Base-by-base conservation (phyloP, 1,139 yeast genomes). In the Petasospora fabianii region DNA sequence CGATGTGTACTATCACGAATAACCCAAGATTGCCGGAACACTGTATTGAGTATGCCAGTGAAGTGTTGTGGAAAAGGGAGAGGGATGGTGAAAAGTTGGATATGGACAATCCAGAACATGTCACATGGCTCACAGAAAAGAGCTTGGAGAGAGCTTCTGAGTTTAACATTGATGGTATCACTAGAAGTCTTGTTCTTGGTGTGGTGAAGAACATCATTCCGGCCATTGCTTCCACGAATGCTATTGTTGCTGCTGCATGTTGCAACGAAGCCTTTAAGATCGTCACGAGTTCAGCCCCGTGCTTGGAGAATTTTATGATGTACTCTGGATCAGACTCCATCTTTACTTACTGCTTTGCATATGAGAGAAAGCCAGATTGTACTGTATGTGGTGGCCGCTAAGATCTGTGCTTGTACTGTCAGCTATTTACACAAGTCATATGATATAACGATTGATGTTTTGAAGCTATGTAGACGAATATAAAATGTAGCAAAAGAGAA, bases 1-100 rank as follows among this genome's bases (percentile, higher is more conserved):
- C 98, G 1, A 81, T 92, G 44, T 92, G 98, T 62, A 92, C 98
- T 1, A 83, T 92, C 39, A 95, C 97, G 8, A 85, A 88, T 47
- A 88, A 95, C 4, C 98, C 98, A 8, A 65, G 98, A 46, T 64
- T 87, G 12, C 94, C 97, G 0, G 97, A 92, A 54, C 98, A 92
- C 62, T 88, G 97, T 56, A 81, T 92, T 15, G 96, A 88, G 59
- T 92, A 95, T 86, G 94, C 94, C 2, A 76, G 80, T 46, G 82
- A 80, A 33, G 65, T 87, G 10, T 82, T 79, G 51, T 86, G 96
- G 95, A 82, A 82, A 1, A 64, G 68, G 33, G 47, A 53, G 3
- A 73, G 73, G 46, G 71, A 75, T 1, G 66, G 60, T 24, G 55
- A 50, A 24, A 67, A 65, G 43, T 73, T 84, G 40, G 94, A 88